phyloP scores from a whole-genome alignment of 2,329 filamentous ascomycete species.

The Talaromyces atroroseus region DNA sequence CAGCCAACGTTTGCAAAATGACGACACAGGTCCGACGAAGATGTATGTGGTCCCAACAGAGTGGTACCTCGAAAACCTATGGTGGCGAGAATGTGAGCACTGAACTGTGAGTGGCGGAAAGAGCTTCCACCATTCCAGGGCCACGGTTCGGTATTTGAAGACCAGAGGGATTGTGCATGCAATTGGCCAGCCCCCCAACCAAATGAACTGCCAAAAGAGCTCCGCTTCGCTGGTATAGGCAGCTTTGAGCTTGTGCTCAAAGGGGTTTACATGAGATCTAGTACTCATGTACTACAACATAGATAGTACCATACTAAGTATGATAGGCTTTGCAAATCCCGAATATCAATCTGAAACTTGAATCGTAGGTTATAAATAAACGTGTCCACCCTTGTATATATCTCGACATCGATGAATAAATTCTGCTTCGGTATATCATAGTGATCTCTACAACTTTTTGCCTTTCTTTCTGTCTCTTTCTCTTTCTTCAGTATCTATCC shows the following conservation, averaged over 20 bases:
- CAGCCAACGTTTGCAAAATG: too few species aligned
- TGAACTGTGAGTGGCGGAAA: too few species aligned
- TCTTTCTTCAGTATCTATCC: background rate
- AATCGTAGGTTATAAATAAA: background rate
- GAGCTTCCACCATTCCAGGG: too few species aligned
- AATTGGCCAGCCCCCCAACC: background rate
- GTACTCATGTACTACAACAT: too few species aligned
- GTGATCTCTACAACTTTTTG: background rate
- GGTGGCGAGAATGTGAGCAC: too few species aligned
- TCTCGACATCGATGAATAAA: background rate
- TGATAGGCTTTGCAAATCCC: background rate
- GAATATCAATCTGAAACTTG: background rate
- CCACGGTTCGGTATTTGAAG: too few species aligned
- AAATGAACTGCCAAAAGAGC: background rate
- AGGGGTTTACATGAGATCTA: background rate
- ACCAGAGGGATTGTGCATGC: background rate
- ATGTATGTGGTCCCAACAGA: too few species aligned
- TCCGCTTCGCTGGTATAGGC: background rate
- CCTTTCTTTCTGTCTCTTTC: background rate
- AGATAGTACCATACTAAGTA: too few species aligned
- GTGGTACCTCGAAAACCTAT: too few species aligned
- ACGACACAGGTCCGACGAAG: too few species aligned
- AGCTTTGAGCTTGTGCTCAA: background rate
- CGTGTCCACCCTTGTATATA: background rate
- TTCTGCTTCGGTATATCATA: background rate